Evolutionary conservation across 2,329 filamentous ascomycete genomes (phyloP).

Genomic region (Aspergillus sp.): DNA sequence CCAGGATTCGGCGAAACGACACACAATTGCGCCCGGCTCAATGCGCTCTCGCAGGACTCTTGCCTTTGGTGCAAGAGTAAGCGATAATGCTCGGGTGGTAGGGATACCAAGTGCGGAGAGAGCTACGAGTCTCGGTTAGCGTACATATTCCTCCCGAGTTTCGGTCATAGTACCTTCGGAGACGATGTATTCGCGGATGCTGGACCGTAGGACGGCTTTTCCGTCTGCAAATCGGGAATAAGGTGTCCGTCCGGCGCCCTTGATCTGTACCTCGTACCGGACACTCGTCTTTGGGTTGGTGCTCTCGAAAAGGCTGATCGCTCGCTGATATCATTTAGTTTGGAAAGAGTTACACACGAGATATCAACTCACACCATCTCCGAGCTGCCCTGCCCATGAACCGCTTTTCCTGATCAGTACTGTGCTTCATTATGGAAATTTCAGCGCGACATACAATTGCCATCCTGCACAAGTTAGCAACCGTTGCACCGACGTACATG

Average conservation of each 20-base stretch:
- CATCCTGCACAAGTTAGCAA: slow-evolving; percentile 43
- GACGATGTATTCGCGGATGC: slow-evolving; percentile 91
- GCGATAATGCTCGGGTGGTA: slow-evolving; percentile 80
- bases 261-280: slow-evolving; percentile 89
- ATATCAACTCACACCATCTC: slow-evolving; percentile 68
- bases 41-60: slow-evolving; percentile 76
- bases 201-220: slow-evolving; percentile 88
- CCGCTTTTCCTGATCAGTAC: slow-evolving; percentile 60
- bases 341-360: neutral
- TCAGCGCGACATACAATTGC: slow-evolving; percentile 51
- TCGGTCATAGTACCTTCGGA: slow-evolving; percentile 66
- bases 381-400: slow-evolving; percentile 92
- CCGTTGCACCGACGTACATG: slow-evolving; percentile 1
- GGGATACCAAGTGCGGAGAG: slow-evolving; percentile 85
- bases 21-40: slow-evolving; percentile 91
- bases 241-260: slow-evolving; percentile 89
- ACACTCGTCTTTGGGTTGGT: slow-evolving; percentile 73
- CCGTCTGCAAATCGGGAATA: slow-evolving; percentile 97
- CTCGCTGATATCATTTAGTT: slow-evolving; percentile 54
- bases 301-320: slow-evolving; percentile 90
- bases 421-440: neutral
- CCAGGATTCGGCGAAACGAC: slow-evolving; percentile 90
- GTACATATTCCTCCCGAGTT: neutral
- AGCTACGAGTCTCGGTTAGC: slow-evolving; percentile 34
- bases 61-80: slow-evolving; percentile 74